Evolutionary conservation across 371 early-diverging fungal species (phyloP).

Genomic region (Coemansia sp.): DNA sequence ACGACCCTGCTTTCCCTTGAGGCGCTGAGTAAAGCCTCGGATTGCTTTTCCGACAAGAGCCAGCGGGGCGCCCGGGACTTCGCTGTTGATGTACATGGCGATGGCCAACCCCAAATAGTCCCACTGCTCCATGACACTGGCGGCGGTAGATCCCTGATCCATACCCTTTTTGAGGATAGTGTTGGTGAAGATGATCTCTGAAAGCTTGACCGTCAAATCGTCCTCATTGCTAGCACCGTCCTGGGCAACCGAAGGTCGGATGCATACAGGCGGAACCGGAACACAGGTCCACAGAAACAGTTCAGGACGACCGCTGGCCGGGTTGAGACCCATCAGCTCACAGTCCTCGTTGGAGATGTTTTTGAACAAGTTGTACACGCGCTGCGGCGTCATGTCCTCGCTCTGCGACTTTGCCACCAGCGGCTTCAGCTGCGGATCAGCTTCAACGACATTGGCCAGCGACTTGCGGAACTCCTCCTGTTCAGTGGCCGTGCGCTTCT

Average conservation of each 20-base stretch:
- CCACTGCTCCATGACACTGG: slow-evolving; percentile 94
- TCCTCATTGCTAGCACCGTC: slow-evolving; percentile 97
- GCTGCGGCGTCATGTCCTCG: slow-evolving; percentile 94
- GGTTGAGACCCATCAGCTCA: slow-evolving; percentile 90
- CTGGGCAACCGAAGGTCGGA: slow-evolving; percentile 96
- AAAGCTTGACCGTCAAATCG: slow-evolving; percentile 97
- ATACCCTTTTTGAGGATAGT: slow-evolving; percentile 82
- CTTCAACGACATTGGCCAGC: slow-evolving; percentile 69
- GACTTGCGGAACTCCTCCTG: slow-evolving; percentile 68
- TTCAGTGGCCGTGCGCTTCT: slow-evolving; percentile 73
- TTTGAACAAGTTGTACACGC: slow-evolving; percentile 83
- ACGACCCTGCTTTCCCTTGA: slow-evolving; percentile 99
- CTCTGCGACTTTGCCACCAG: slow-evolving; percentile 78
- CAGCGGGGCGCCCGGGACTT: slow-evolving; percentile 82
- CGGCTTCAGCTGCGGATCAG: slow-evolving; percentile 72
- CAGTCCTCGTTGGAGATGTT: slow-evolving; percentile 90
- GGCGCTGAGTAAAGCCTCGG: slow-evolving; percentile 93
- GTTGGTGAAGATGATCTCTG: slow-evolving; percentile 96
- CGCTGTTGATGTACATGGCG: slow-evolving; percentile 97
- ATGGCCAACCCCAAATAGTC: slow-evolving; percentile 95
- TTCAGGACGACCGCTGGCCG: slow-evolving; percentile 85
- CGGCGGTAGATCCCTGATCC: slow-evolving; percentile 76
- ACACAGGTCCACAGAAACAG: slow-evolving; percentile 89
- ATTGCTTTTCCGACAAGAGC: slow-evolving; percentile 67
- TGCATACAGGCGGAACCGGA: slow-evolving; percentile 96